These are phyloP conservation scores for Puccinia hordei DNA, from an alignment of 1,284 basidiomycete genomes.

Conservation along the genomic window DNA sequence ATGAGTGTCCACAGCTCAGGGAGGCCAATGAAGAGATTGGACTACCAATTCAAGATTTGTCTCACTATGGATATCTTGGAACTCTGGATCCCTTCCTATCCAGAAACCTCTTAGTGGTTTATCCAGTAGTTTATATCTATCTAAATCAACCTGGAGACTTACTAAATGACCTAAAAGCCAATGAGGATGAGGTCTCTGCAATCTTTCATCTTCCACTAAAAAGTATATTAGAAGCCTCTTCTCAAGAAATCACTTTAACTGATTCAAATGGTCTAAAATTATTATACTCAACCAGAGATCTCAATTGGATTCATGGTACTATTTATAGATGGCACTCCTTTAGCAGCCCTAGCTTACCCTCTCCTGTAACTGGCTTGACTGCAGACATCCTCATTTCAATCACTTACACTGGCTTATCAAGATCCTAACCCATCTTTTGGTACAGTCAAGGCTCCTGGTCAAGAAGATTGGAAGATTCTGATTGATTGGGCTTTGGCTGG, in stretches of 20 bases:
- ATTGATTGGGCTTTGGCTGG: slow-evolving; percentile 27
- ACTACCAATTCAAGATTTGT: slow-evolving; percentile 18
- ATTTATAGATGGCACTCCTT: slow-evolving; percentile 39
- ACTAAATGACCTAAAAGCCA: slow-evolving; percentile 19
- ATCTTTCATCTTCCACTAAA: slow-evolving; percentile 37
- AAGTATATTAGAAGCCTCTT: not conserved
- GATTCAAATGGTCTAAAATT: not conserved
- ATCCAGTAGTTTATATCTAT: slow-evolving; percentile 23
- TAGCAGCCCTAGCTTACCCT: slow-evolving; percentile 1
- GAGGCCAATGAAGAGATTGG: slow-evolving; percentile 46
- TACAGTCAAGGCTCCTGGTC: slow-evolving; percentile 7
- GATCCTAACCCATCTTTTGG: not conserved
- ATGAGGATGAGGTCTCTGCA: slow-evolving; percentile 34
- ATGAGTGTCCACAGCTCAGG: slow-evolving; percentile 8
- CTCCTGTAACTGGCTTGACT: slow-evolving; percentile 40
- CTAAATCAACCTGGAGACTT: not conserved
- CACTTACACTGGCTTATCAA: not conserved
- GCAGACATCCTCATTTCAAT: slow-evolving; percentile 38
- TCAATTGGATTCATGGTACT: slow-evolving; percentile 34
- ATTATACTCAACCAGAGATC: slow-evolving; percentile 18
- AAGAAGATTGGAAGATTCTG: slow-evolving; percentile 31
- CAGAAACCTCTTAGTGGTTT: slow-evolving; percentile 33
- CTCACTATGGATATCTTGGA: slow-evolving; percentile 16
- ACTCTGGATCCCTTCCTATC: slow-evolving; percentile 34
- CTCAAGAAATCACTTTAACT: not conserved